phyloP scores from a whole-genome alignment of 495 filamentous ascomycete genomes.

The Patellaria atrata region DNA sequence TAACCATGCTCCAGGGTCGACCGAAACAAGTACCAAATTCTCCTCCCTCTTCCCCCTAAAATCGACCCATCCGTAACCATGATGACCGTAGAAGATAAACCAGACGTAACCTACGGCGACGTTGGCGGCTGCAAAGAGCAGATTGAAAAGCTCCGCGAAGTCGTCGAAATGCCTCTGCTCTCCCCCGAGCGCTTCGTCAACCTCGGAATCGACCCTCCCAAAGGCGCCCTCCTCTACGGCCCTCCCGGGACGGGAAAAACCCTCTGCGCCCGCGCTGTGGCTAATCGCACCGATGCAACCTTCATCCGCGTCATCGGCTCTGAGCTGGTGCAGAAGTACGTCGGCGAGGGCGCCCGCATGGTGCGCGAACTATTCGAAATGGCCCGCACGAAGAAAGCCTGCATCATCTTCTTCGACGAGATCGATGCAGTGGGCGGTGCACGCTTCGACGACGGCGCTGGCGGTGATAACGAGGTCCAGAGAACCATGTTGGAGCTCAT shows the following conservation, averaged over 20 bases:
- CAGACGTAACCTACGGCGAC: slow-evolving; percentile 96
- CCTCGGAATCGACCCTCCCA: slow-evolving; percentile 95
- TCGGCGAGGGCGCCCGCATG: slow-evolving; percentile 95
- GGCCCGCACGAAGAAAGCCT: slow-evolving; percentile 98
- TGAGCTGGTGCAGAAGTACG: slow-evolving; percentile 96
- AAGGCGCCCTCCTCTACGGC: slow-evolving; percentile 92
- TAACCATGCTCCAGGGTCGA: slow-evolving; percentile 50
- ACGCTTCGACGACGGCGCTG: slow-evolving; percentile 96
- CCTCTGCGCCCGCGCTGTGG: slow-evolving; percentile 90
- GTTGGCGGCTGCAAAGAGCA: slow-evolving; percentile 99
- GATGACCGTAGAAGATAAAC: slow-evolving; percentile 99
- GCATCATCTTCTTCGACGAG: slow-evolving; percentile 99
- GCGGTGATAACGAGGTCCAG: slow-evolving; percentile 98
- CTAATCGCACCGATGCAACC: slow-evolving; percentile 93
- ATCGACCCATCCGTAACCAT: slow-evolving; percentile 98
- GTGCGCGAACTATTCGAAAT: slow-evolving; percentile 98
- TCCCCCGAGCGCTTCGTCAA: slow-evolving; percentile 95
- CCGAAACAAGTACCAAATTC: slow-evolving; percentile 96
- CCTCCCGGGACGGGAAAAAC: slow-evolving; percentile 97
- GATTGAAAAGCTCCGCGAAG: slow-evolving; percentile 96
- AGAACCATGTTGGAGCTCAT: slow-evolving; percentile 98
- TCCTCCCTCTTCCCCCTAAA: slow-evolving; percentile 92
- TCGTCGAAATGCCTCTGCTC: slow-evolving; percentile 93
- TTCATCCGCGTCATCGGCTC: slow-evolving; percentile 98
- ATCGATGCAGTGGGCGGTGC: slow-evolving; percentile 96